Conservation (phyloP, 345 rosid genomes). For the Eucalyptus erythrocorys region DNA sequence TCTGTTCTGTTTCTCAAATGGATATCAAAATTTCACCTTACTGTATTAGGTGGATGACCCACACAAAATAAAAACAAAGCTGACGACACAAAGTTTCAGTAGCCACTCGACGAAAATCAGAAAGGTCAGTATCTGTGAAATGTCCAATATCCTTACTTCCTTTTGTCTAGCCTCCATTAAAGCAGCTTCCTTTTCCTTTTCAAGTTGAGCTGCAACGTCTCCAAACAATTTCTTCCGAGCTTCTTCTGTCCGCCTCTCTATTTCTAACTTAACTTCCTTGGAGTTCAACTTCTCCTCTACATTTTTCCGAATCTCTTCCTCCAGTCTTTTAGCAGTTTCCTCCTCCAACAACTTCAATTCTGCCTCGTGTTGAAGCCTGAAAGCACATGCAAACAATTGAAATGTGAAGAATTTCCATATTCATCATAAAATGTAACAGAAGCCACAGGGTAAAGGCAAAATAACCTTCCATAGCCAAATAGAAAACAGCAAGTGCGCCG, state of each 20-base stretch:
- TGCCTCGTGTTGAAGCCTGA: conserved; percentile 56
- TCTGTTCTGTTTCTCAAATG: not conserved
- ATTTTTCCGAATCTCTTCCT: conserved; percentile 67
- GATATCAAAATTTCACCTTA: not conserved
- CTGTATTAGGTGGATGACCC: not conserved
- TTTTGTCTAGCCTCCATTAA: conserved; percentile 56
- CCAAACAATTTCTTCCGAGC: conserved; percentile 56
- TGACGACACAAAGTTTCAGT: not conserved
- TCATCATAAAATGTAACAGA: not conserved
- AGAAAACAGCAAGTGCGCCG: not conserved
- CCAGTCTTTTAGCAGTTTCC: conserved; percentile 60
- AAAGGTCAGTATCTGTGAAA: not conserved
- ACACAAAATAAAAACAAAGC: not conserved
- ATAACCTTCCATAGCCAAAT: not conserved
- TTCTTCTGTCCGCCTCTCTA: conserved; percentile 46
- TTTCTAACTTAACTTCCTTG: conserved; percentile 40
- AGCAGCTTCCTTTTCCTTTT: conserved; percentile 61
- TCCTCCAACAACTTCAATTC: conserved; percentile 60
- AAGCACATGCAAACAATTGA: not conserved
- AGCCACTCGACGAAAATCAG: not conserved
- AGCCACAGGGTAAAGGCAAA: not conserved
- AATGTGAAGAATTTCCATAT: not conserved
- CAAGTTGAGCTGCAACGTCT: conserved; percentile 46
- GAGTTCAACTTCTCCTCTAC: conserved; percentile 61
- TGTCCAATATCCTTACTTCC: conserved; percentile 32